Evolutionary conservation across 2,329 filamentous ascomycete genomes (phyloP).

Genomic region (Chrysoporthe austroafricana): DNA sequence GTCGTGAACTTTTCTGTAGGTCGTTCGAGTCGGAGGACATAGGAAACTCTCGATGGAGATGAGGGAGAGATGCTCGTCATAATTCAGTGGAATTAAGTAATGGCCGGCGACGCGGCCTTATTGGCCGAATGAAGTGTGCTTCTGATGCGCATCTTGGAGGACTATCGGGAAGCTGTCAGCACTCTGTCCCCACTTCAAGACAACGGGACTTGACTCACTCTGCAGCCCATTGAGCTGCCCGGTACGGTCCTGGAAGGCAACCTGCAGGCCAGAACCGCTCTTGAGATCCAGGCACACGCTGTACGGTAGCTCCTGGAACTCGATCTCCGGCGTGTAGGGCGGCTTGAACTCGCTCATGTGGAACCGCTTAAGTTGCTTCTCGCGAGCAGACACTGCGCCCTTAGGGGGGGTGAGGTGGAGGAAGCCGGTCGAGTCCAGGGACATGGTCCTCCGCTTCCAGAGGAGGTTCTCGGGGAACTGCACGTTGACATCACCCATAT

Average conservation of each 20-base stretch:
- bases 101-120: constrained; percentile 29
- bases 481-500: constrained; percentile 90
- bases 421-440: constrained; percentile 81
- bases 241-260: constrained; percentile 65
- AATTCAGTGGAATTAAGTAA: constrained; percentile 16
- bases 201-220: constrained; percentile 46
- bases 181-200: not conserved
- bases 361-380: constrained; percentile 71
- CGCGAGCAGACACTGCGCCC: constrained; percentile 51
- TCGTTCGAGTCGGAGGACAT: constrained; percentile 27
- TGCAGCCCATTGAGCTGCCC: constrained; percentile 60
- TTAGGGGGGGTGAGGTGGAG: constrained; percentile 77
- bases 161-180: constrained; percentile 40
- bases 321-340: constrained; percentile 84
- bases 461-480: constrained; percentile 95
- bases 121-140: constrained; percentile 39
- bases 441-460: constrained; percentile 92
- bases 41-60: constrained; percentile 24
- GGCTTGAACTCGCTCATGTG: constrained; percentile 82
- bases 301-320: constrained; percentile 89
- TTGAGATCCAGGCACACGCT: constrained; percentile 69
- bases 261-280: constrained; percentile 63
- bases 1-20: constrained; percentile 22
- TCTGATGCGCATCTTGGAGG: constrained; percentile 48
- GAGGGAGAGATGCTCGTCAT: constrained; percentile 14